Evolutionary conservation across 805 yeast genomes (phyloP).

Genomic region (Millerozyma miso): DNA sequence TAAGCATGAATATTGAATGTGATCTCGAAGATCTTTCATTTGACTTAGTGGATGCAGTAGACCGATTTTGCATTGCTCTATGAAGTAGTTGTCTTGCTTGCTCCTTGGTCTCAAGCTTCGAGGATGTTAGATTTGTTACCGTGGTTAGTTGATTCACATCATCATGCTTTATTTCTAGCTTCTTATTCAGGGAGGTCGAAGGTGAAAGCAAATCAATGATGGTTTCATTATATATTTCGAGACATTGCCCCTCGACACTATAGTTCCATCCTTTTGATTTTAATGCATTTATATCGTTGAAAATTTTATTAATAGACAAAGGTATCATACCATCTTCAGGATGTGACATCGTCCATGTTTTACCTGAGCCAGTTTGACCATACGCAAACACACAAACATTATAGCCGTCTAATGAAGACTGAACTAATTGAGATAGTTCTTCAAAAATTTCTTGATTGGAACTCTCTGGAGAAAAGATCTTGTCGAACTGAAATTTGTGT

Average conservation of each 20-base stretch:
- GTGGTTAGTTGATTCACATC: conserved; percentile 47
- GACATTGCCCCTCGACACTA: conserved; percentile 63
- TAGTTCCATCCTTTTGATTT: conserved; percentile 60
- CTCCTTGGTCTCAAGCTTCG: conserved; percentile 41
- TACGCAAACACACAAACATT: conserved; percentile 94
- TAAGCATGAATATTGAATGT: conserved; percentile 73
- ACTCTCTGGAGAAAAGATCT: conserved; percentile 55
- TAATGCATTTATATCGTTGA: conserved; percentile 47
- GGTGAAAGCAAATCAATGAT: conserved; percentile 61
- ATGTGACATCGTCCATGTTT: conserved; percentile 84
- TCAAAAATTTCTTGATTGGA: conserved; percentile 66
- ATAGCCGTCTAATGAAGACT: conserved; percentile 74
- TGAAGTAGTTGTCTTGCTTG: conserved; percentile 49
- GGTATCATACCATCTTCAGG: conserved; percentile 77
- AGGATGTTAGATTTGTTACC: conserved; percentile 55
- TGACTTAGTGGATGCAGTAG: conserved; percentile 76
- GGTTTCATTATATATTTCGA: conserved; percentile 86
- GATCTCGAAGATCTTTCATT: conserved; percentile 89
- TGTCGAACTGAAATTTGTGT: conserved; percentile 65
- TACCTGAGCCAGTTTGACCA: conserved; percentile 96
- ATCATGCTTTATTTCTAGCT: conserved; percentile 73
- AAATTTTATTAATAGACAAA: conserved; percentile 66
- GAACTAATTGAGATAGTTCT: conserved; percentile 82
- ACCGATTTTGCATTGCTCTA: conserved; percentile 57
- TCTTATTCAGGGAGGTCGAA: conserved; percentile 17